These are phyloP conservation scores for Dacryopinax spathularia DNA, from an alignment of 768 basidiomycete genomes.

Conservation along the genomic window DNA sequence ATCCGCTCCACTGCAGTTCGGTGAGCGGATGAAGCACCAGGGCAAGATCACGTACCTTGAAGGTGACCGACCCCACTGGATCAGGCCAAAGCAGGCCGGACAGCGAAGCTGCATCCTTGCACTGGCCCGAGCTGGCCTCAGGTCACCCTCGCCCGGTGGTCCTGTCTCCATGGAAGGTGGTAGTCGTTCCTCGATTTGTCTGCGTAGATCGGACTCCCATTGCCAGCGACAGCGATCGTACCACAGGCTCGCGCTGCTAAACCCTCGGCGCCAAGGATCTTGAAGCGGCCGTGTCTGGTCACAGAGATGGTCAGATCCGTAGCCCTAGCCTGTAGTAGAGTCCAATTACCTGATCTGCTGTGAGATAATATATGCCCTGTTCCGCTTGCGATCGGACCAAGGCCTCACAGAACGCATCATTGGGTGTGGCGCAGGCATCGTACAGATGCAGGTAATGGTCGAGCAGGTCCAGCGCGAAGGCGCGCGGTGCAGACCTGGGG, in stretches of 20 bases:
- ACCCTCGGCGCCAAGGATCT: neutral
- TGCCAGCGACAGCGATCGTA: neutral
- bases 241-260: neutral
- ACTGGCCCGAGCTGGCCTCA: too few relatives aligned
- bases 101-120: too few relatives aligned
- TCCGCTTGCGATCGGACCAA: neutral
- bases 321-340: too few relatives aligned
- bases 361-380: neutral
- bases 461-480: neutral
- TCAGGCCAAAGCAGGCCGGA: too few relatives aligned
- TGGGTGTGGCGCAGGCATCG: neutral
- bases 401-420: neutral
- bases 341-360: too few relatives aligned
- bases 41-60: neutral
- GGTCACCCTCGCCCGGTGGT: too few relatives aligned
- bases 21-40: neutral
- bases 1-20: neutral
- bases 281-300: neutral
- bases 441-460: neutral
- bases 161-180: too few relatives aligned
- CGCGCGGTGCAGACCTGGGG: neutral
- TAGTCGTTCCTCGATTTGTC: neutral
- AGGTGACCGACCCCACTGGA: too few relatives aligned
- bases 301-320: neutral
- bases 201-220: neutral